Percentiles rank a stretch among this genome's conserved stretches.
These are phyloP conservation scores for Erysimum cheiranthoides DNA, from an alignment of 345 rosid species.

Conservation along the genomic window DNA sequence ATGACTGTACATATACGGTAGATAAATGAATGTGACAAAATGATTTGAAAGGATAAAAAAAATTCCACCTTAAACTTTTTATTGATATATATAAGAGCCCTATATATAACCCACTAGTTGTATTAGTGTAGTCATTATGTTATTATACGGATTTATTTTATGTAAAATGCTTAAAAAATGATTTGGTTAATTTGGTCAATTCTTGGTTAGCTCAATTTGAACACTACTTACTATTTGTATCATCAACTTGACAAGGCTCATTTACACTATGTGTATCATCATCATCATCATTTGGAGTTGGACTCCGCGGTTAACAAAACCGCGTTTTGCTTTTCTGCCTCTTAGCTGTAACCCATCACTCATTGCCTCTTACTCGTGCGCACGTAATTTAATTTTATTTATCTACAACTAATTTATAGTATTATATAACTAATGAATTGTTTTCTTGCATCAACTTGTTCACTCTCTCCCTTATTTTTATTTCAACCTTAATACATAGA, in stretches of 20 bases:
- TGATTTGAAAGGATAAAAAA: no score
- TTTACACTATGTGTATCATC: no score
- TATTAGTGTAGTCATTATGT: no score
- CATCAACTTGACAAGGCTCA: no score
- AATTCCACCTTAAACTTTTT: no score
- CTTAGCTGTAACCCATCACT: conserved; percentile 29
- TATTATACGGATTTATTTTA: no score
- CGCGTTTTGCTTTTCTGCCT: conserved; percentile 36
- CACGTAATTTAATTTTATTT: conserved; percentile 30
- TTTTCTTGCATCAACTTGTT: background rate
- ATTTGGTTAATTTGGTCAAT: background rate
- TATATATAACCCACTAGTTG: no score
- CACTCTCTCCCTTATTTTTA: background rate
- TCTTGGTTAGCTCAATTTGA: background rate
- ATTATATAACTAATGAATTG: background rate
- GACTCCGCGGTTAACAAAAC: conserved; percentile 12
- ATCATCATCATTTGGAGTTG: background rate
- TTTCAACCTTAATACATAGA: background rate
- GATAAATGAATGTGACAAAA: no score
- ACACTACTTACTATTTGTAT: no score
- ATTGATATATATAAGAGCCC: no score
- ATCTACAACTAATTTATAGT: background rate
- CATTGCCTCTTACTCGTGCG: conserved; percentile 31
- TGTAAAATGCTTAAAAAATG: no score
- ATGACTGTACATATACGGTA: no score